These are phyloP conservation scores for Trichoderma sp. DNA, from an alignment of 2,329 filamentous ascomycete genomes.

Conservation along the genomic window DNA sequence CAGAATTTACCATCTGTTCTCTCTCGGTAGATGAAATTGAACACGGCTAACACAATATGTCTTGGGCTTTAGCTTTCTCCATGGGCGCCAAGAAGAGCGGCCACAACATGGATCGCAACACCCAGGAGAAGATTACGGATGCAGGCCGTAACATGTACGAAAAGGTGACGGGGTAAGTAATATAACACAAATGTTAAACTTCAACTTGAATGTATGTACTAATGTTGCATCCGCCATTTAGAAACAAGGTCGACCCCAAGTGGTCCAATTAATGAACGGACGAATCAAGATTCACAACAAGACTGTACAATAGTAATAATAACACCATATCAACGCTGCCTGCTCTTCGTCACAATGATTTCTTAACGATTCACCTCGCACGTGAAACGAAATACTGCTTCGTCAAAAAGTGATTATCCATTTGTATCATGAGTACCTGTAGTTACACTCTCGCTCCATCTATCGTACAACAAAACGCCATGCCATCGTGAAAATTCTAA, in stretches of 20 bases:
- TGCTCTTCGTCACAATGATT: fast-evolving
- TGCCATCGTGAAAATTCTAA: neutral
- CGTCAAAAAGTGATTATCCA: neutral
- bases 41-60: neutral
- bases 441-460: neutral
- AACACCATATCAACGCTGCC: neutral
- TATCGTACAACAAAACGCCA: neutral
- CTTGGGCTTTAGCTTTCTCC: constrained; percentile 29
- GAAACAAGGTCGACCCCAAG: constrained; percentile 9
- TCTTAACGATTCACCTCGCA: neutral
- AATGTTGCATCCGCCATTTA: neutral
- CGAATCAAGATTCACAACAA: neutral
- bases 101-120: constrained; percentile 34
- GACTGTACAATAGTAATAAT: neutral
- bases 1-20: neutral
- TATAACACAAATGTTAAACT: neutral
- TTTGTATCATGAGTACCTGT: neutral
- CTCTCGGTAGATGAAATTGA: neutral
- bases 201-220: neutral
- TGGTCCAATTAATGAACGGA: constrained; percentile 9
- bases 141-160: constrained; percentile 36
- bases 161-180: constrained; percentile 39
- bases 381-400: neutral
- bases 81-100: constrained; percentile 36
- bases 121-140: constrained; percentile 42